These are phyloP conservation scores for Xylaria multiplex DNA, from an alignment of 2,329 filamentous ascomycete genomes.

Conservation along the genomic window DNA sequence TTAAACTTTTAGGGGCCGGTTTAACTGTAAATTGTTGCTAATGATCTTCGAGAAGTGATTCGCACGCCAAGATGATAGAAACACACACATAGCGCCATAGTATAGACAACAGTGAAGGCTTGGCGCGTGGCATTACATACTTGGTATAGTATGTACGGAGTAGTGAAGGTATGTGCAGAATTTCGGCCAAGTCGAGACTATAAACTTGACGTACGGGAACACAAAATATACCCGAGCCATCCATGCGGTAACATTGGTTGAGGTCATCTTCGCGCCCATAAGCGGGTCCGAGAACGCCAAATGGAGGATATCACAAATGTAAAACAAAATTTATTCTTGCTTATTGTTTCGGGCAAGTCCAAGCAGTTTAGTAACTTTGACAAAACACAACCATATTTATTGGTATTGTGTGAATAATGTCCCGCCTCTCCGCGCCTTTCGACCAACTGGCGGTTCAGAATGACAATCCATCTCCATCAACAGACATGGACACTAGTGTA, in stretches of 20 bases:
- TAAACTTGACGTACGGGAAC: constrained; percentile 2
- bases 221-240: constrained; percentile 11
- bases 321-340: not conserved
- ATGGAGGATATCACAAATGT: not conserved
- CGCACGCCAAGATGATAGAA: not conserved
- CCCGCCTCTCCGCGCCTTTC: constrained; percentile 2
- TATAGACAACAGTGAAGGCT: not conserved
- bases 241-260: constrained; percentile 6
- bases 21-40: too few species aligned
- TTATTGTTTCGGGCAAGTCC: not conserved
- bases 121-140: not conserved
- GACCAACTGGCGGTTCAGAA: not conserved
- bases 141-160: not conserved
- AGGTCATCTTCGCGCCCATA: not conserved
- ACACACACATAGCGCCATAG: not conserved
- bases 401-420: not conserved
- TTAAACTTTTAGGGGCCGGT: not conserved
- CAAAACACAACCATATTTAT: not conserved
- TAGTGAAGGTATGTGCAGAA: not conserved
- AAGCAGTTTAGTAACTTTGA: not conserved
- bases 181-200: not conserved
- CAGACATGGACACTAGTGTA: not conserved
- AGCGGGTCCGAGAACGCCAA: not conserved
- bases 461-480: constrained; percentile 1
- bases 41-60: not conserved